Evolutionary conservation across 257 asterid species (phyloP).

Genomic region (Scutellaria galericulata): DNA sequence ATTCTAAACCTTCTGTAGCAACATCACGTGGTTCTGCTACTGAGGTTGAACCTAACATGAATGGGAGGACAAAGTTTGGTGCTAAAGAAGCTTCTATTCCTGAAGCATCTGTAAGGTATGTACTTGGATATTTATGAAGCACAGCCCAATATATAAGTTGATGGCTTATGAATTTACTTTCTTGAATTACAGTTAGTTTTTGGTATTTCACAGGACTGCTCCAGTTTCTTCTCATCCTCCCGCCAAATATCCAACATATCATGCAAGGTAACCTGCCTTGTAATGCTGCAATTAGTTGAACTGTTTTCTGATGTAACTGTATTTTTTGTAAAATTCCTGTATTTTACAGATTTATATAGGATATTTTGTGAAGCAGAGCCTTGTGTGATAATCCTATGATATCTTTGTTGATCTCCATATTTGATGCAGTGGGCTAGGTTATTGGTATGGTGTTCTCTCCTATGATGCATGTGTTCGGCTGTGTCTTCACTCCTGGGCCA

Average conservation of each 20-base stretch:
- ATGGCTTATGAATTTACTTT: slow-evolving; percentile 15
- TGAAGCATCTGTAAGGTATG: slow-evolving; percentile 60
- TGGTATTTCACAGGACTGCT: slow-evolving; percentile 61
- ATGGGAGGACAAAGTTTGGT: slow-evolving; percentile 35
- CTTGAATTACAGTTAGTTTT: slow-evolving; percentile 20
- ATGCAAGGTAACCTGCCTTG: slow-evolving; percentile 68
- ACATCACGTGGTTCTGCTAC: slow-evolving; percentile 46
- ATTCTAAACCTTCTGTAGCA: slow-evolving; percentile 37
- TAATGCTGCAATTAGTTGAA: slow-evolving; percentile 7
- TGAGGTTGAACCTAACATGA: slow-evolving; percentile 39
- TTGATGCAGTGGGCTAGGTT: slow-evolving; percentile 76
- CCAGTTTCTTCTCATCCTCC: slow-evolving; percentile 57
- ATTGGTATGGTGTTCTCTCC: slow-evolving; percentile 77
- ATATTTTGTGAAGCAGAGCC: background rate
- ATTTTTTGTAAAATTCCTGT: background rate
- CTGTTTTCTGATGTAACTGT: background rate
- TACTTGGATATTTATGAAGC: slow-evolving; percentile 17
- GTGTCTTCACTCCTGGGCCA: slow-evolving; percentile 93
- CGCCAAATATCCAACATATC: slow-evolving; percentile 77
- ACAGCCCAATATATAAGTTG: background rate
- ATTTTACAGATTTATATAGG: background rate
- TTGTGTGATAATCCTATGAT: slow-evolving; percentile 4
- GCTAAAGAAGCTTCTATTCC: slow-evolving; percentile 41
- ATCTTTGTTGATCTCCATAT: slow-evolving; percentile 32
- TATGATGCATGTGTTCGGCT: slow-evolving; percentile 95